phyloP scores from a whole-genome alignment of 768 basidiomycete species.

The Sistotremastrum niveocremeum region DNA sequence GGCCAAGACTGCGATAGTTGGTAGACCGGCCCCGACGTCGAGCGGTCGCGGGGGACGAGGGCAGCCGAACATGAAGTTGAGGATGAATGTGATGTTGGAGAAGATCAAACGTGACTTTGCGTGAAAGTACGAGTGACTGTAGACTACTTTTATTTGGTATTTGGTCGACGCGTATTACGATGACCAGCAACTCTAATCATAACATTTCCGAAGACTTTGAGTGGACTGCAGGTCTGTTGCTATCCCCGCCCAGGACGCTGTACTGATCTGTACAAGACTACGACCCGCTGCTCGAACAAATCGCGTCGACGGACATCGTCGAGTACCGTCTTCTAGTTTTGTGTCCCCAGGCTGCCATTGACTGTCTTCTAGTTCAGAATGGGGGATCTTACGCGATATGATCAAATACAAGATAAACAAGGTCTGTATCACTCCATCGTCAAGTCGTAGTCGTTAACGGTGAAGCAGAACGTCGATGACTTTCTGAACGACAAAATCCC shows the following conservation, averaged over 20 bases:
- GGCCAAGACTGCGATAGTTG: constrained; percentile 6
- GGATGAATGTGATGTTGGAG: constrained; percentile 79
- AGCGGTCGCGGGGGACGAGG: constrained; percentile 23
- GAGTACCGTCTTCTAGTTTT: constrained; percentile 30
- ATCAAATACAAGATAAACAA: constrained; percentile 61
- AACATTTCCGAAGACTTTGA: no score
- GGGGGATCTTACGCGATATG: constrained; percentile 53
- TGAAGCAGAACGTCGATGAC: constrained; percentile 32
- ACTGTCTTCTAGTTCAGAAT: constrained; percentile 39
- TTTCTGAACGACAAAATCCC: constrained; percentile 27
- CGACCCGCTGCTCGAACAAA: constrained; percentile 41
- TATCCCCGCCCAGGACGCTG: no score
- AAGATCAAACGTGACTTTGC: constrained; percentile 58
- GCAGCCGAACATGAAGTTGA: constrained; percentile 70
- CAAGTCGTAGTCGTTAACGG: background rate
- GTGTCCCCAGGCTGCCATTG: background rate
- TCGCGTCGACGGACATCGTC: constrained; percentile 51
- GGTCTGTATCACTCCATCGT: constrained; percentile 24
- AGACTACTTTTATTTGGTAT: no score
- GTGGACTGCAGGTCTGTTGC: no score
- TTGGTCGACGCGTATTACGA: no score
- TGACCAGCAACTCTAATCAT: no score
- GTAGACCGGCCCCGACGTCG: constrained; percentile 14
- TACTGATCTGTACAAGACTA: constrained; percentile 27
- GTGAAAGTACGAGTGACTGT: constrained; percentile 11